phyloP scores from a whole-genome alignment of 2,329 filamentous ascomycete species.

The Ophiostoma angusticollis region DNA sequence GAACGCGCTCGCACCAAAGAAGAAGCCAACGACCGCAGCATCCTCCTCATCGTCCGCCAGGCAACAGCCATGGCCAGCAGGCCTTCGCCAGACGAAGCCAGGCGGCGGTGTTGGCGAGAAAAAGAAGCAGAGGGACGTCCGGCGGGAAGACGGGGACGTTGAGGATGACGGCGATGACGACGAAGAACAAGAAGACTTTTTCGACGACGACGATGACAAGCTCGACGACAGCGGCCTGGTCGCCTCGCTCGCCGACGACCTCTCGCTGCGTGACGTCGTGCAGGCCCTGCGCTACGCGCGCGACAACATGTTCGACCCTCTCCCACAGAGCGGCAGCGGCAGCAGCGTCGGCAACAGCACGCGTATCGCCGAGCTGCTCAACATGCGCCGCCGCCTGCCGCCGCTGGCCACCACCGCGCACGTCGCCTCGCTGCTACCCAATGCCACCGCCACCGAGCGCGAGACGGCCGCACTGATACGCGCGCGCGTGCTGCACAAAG shows the following conservation, averaged over 20 bases:
- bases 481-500: constrained; percentile 44
- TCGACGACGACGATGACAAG: constrained; percentile 19
- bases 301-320: constrained; percentile 47
- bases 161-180: constrained; percentile 18
- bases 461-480: constrained; percentile 50
- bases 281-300: constrained; percentile 54
- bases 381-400: constrained; percentile 45
- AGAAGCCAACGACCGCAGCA: not conserved
- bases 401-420: constrained; percentile 54
- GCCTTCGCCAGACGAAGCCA: constrained; percentile 7
- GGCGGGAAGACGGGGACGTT: constrained; percentile 14
- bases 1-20: not conserved
- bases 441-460: constrained; percentile 52
- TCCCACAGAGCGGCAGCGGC: constrained; percentile 36
- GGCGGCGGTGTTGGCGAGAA: not conserved
- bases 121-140: not conserved
- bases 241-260: constrained; percentile 39
- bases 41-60: not conserved
- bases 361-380: constrained; percentile 49
- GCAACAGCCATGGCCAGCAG: not conserved
- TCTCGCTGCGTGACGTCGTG: constrained; percentile 46
- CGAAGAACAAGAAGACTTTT: constrained; percentile 24
- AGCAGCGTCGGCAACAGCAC: constrained; percentile 13
- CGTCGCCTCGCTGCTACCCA: constrained; percentile 47
- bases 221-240: constrained; percentile 50